A percentile compares a stretch with the other conserved stretches of the same genome.
phyloP scores from a whole-genome alignment of 352 stramenopile genomes.

The Globisporangium acanthophoron region DNA sequence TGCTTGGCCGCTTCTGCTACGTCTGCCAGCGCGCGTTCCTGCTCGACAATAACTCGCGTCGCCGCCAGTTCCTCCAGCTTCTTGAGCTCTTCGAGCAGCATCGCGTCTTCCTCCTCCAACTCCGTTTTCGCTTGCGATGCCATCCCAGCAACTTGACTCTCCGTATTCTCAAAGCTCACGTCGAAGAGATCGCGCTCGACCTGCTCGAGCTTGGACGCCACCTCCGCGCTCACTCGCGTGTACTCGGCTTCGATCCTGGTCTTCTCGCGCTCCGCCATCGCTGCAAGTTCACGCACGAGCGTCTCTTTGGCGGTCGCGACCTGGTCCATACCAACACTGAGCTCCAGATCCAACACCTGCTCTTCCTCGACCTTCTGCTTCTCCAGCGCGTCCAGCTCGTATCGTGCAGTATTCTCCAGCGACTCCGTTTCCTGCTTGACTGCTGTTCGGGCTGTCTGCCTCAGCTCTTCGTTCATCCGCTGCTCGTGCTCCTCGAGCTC shows the following conservation, averaged over 20 bases:
- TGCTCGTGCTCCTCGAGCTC: slow-evolving; percentile 32
- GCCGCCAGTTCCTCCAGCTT: slow-evolving; percentile 5
- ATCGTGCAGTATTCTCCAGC: neutral
- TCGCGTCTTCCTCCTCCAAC: slow-evolving; percentile 10
- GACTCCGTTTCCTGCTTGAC: slow-evolving; percentile 13
- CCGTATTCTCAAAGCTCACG: neutral
- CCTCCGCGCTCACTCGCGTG: neutral
- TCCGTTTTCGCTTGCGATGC: neutral
- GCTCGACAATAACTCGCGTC: slow-evolving; percentile 3
- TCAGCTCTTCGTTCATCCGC: slow-evolving; percentile 17
- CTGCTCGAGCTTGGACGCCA: slow-evolving; percentile 7
- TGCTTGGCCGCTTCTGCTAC: neutral
- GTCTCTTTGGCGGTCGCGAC: slow-evolving; percentile 13
- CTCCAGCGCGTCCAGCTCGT: slow-evolving; percentile 3
- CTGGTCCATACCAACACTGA: slow-evolving; percentile 10
- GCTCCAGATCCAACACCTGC: slow-evolving; percentile 7
- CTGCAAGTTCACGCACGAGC: slow-evolving; percentile 1
- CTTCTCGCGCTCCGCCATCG: slow-evolving; percentile 1
- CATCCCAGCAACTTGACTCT: slow-evolving; percentile 3
- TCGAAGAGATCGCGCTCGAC: neutral
- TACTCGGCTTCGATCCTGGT: slow-evolving; percentile 5
- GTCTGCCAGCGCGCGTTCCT: slow-evolving; percentile 3
- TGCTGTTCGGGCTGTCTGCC: slow-evolving; percentile 9
- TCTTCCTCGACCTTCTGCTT: slow-evolving; percentile 4
- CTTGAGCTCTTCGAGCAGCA: slow-evolving; percentile 13